Conservation (phyloP, 2,329 filamentous ascomycete genomes). For the Aspergillus pseudoviridinutans region DNA sequence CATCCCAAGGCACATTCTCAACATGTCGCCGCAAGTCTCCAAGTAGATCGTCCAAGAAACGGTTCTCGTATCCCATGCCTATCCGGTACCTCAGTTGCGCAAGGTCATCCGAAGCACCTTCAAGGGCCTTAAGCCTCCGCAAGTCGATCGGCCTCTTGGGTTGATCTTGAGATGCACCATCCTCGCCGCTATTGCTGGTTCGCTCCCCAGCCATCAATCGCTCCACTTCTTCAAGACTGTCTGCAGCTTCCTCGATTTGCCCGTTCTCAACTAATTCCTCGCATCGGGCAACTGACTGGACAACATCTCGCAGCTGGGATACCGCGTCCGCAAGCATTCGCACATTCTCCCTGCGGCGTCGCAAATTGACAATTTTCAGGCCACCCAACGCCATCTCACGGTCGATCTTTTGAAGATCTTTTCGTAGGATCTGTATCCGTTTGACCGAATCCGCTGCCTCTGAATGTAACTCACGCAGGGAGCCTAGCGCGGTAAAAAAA, state of each 20-base stretch:
- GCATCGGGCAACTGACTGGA: constrained; percentile 69
- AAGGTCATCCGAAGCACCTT: constrained; percentile 75
- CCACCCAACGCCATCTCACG: constrained; percentile 82
- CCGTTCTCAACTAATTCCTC: constrained; percentile 79
- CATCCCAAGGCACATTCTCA: constrained; percentile 63
- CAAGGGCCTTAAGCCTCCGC: constrained; percentile 70
- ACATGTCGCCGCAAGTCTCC: constrained; percentile 78
- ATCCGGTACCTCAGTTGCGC: constrained; percentile 72
- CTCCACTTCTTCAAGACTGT: constrained; percentile 73
- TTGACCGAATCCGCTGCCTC: constrained; percentile 89
- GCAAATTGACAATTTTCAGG: constrained; percentile 78
- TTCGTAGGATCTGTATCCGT: constrained; percentile 74
- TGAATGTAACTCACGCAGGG: constrained; percentile 81
- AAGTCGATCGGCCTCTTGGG: constrained; percentile 60
- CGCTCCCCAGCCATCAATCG: constrained; percentile 72
- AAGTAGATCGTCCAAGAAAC: constrained; percentile 74
- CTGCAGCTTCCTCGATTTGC: constrained; percentile 75
- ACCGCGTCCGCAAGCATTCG: constrained; percentile 78
- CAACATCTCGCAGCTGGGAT: constrained; percentile 73
- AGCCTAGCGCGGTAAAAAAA: constrained; percentile 92
- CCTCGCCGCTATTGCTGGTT: constrained; percentile 26
- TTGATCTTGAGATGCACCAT: constrained; percentile 24
- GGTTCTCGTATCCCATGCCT: constrained; percentile 78
- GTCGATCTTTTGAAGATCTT: constrained; percentile 76
- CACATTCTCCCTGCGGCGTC: constrained; percentile 77